phyloP scores from a whole-genome alignment of 1,139 yeast genomes.

The Nematodospora anomalae region DNA sequence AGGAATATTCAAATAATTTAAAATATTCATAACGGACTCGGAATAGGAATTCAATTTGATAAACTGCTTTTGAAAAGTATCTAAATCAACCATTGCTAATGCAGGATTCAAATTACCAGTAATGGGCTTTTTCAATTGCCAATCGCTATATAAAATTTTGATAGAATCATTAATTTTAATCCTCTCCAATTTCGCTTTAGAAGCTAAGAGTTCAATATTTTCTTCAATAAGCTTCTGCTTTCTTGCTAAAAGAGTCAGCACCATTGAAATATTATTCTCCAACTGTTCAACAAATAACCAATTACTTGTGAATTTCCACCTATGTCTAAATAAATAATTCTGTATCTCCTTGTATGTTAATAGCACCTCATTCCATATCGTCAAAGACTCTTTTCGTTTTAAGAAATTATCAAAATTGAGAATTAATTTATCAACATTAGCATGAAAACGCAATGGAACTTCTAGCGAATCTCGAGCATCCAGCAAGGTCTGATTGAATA shows the following conservation, averaged over 20 bases:
- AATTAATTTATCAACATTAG: slow-evolving; percentile 18
- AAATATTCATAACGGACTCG: slow-evolving; percentile 39
- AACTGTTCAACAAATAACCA: slow-evolving; percentile 71
- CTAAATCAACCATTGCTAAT: slow-evolving; percentile 50
- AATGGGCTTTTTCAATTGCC: slow-evolving; percentile 39
- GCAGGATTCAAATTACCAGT: slow-evolving; percentile 42
- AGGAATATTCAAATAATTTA: slow-evolving; percentile 42
- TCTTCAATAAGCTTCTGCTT: slow-evolving; percentile 42
- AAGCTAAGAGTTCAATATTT: slow-evolving; percentile 41
- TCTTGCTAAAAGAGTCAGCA: slow-evolving; percentile 42
- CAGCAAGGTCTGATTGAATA: slow-evolving; percentile 18
- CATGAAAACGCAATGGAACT: slow-evolving; percentile 20
- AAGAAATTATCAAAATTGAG: slow-evolving; percentile 19
- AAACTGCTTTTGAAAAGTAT: slow-evolving; percentile 38
- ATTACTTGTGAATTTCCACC: slow-evolving; percentile 49
- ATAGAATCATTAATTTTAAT: slow-evolving; percentile 37
- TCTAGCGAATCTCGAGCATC: slow-evolving; percentile 20
- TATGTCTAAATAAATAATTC: slow-evolving; percentile 39
- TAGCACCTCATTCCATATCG: slow-evolving; percentile 29
- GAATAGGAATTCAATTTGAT: slow-evolving; percentile 19
- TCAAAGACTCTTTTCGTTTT: slow-evolving; percentile 16
- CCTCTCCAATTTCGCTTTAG: slow-evolving; percentile 45
- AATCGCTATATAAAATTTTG: slow-evolving; percentile 24
- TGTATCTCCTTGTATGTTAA: slow-evolving; percentile 42
- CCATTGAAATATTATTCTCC: slow-evolving; percentile 47